Evolutionary conservation across 1,284 basidiomycete species (phyloP).

Genomic region (Fistulinella cinereoalba): DNA sequence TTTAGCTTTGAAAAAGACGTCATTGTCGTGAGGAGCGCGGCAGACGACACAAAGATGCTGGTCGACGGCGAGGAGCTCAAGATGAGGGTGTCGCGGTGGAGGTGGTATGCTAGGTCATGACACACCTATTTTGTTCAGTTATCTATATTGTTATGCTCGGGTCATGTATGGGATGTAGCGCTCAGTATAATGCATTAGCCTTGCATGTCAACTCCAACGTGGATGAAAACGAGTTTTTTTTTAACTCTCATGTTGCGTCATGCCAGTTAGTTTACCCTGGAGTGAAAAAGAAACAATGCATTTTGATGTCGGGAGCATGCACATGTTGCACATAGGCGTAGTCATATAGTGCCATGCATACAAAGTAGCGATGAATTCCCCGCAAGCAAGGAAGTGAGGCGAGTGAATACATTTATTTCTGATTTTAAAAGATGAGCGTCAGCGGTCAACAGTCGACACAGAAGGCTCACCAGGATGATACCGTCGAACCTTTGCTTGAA

Average conservation of each 20-base stretch:
- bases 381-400: conserved; percentile 1
- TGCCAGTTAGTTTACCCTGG: neutral
- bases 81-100: conserved; percentile 28
- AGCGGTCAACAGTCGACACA: neutral
- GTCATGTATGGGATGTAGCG: too few relatives aligned
- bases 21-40: conserved; percentile 13
- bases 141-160: conserved; percentile 22
- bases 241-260: neutral
- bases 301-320: conserved; percentile 24
- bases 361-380: conserved; percentile 4
- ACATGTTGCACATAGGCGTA: conserved; percentile 24
- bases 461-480: conserved; percentile 79
- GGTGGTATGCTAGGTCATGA: conserved; percentile 20
- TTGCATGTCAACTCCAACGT: too few relatives aligned
- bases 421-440: neutral
- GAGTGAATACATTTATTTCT: conserved; percentile 27
- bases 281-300: conserved; percentile 11
- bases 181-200: too few relatives aligned
- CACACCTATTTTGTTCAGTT: conserved; percentile 11
- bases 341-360: conserved; percentile 28
- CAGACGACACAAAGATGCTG: conserved; percentile 10
- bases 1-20: conserved; percentile 25
- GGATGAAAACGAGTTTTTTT: too few relatives aligned
- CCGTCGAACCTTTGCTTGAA: conserved; percentile 99
- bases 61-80: conserved; percentile 7